phyloP scores from a whole-genome alignment of 2,329 filamentous ascomycete genomes.

The Sphaerostilbella broomeana region DNA sequence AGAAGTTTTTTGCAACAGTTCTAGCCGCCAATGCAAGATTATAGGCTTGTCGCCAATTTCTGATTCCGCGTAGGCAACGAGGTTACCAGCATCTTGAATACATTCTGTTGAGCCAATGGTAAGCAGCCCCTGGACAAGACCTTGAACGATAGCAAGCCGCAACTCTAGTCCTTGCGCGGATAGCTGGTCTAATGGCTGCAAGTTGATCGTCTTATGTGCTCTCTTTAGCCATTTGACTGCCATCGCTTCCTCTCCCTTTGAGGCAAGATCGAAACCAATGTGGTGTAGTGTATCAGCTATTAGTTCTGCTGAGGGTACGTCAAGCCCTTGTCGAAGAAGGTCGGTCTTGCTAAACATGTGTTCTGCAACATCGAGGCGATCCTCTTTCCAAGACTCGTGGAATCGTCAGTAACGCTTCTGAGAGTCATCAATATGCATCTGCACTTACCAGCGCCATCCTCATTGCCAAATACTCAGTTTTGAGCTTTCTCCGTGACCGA shows the following conservation, averaged over 20 bases:
- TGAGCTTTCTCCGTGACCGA: conserved; percentile 28
- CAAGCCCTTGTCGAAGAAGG: conserved; percentile 32
- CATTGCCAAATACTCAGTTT: conserved; percentile 58
- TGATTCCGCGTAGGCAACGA: conserved; percentile 56
- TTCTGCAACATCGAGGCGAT: conserved; percentile 68
- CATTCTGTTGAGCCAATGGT: conserved; percentile 38
- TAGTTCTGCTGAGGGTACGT: conserved; percentile 48
- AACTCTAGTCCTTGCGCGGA: conserved; percentile 58
- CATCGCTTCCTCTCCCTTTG: conserved; percentile 43
- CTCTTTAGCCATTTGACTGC: conserved; percentile 70
- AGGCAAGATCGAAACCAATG: conserved; percentile 58
- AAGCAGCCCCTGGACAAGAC: conserved; percentile 50
- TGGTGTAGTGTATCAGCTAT: conserved; percentile 64
- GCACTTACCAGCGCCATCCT: conserved; percentile 57
- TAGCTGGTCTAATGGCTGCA: conserved; percentile 47
- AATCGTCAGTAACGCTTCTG: conserved; percentile 15
- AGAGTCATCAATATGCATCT: no score
- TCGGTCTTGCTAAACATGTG: conserved; percentile 62
- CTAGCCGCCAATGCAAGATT: conserved; percentile 61
- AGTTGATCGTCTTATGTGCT: conserved; percentile 53
- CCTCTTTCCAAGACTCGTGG: conserved; percentile 64
- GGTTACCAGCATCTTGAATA: conserved; percentile 45
- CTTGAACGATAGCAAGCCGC: conserved; percentile 59
- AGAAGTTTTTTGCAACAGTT: conserved; percentile 49
- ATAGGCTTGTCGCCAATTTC: conserved; percentile 58